These are phyloP conservation scores for Hypocreales sp. DNA, from an alignment of 2,329 filamentous ascomycete species.

Conservation along the genomic window DNA sequence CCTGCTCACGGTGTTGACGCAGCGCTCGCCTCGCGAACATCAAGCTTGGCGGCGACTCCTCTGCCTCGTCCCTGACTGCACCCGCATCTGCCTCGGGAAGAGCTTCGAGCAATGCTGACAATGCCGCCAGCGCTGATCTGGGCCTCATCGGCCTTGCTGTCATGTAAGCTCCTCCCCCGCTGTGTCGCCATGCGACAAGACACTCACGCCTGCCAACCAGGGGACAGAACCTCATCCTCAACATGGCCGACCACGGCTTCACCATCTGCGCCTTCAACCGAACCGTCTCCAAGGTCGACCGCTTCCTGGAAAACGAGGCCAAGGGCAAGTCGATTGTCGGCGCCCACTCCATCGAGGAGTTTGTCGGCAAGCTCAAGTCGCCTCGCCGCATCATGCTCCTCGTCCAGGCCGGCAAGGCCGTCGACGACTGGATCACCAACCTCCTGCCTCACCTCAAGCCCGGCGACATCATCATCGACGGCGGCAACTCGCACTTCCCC, in stretches of 20 bases:
- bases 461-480: constrained; percentile 98
- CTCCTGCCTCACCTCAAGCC: constrained; percentile 69
- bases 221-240: constrained; percentile 78
- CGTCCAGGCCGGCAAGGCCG: constrained; percentile 94
- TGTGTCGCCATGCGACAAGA: too few relatives aligned
- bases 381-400: constrained; percentile 96
- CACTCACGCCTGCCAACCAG: constrained; percentile 22
- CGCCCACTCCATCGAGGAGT: constrained; percentile 87
- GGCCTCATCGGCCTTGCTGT: constrained; percentile 87
- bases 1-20: constrained; percentile 22
- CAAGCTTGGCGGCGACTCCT: constrained; percentile 48
- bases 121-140: constrained; percentile 60
- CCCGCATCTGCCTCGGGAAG: constrained; percentile 9
- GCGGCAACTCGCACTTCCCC: constrained; percentile 96
- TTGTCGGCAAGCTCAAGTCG: constrained; percentile 90
- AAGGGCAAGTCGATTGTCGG: constrained; percentile 94
- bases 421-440: constrained; percentile 97
- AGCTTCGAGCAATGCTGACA: constrained; percentile 36
- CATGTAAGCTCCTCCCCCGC: constrained; percentile 63
- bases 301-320: constrained; percentile 79
- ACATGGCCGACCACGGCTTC: constrained; percentile 84
- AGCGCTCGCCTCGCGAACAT: constrained; percentile 64
- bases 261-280: constrained; percentile 98
- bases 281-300: constrained; percentile 95
- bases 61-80: constrained; percentile 12